Percentiles rank a stretch among this genome's conserved stretches.
Evolutionary conservation across 176 grass and related monocot genomes (phyloP).

Genomic region (Areca catechu): DNA sequence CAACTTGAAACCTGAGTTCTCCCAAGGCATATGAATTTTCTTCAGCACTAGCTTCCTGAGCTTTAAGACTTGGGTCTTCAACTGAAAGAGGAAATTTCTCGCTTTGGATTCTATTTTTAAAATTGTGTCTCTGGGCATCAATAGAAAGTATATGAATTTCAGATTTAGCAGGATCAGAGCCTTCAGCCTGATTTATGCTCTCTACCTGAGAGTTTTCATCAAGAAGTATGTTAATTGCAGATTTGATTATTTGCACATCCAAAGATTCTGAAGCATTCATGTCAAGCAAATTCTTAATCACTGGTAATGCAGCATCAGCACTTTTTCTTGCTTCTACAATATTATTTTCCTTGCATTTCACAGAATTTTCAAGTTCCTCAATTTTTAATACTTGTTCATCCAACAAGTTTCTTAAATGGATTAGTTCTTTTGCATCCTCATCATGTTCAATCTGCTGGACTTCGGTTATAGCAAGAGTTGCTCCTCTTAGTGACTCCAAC

Average conservation of each 20-base stretch:
- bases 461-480: slow-evolving; percentile 74
- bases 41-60: too few species aligned
- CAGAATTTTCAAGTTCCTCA: slow-evolving; percentile 23
- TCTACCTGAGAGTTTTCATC: slow-evolving; percentile 35
- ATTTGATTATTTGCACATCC: slow-evolving; percentile 13
- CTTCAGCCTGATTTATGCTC: too few species aligned
- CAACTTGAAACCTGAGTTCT: too few species aligned
- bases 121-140: too few species aligned
- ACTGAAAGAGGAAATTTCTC: too few species aligned
- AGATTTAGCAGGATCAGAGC: too few species aligned
- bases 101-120: too few species aligned
- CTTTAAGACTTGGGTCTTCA: too few species aligned
- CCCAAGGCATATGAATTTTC: too few species aligned
- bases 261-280: neutral
- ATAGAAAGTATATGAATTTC: too few species aligned
- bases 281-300: slow-evolving; percentile 16
- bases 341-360: slow-evolving; percentile 16
- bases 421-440: slow-evolving; percentile 40
- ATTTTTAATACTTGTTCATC: slow-evolving; percentile 26
- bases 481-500: slow-evolving; percentile 66
- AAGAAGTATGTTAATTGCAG: slow-evolving; percentile 12
- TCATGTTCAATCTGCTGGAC: slow-evolving; percentile 40
- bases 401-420: slow-evolving; percentile 15
- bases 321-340: slow-evolving; percentile 11
- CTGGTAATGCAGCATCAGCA: slow-evolving; percentile 11